Evolutionary conservation across 1,139 yeast species (phyloP), one percentile per base, ranked within the genome.

Genomic region (Wickerhamomyces sp.): DNA sequence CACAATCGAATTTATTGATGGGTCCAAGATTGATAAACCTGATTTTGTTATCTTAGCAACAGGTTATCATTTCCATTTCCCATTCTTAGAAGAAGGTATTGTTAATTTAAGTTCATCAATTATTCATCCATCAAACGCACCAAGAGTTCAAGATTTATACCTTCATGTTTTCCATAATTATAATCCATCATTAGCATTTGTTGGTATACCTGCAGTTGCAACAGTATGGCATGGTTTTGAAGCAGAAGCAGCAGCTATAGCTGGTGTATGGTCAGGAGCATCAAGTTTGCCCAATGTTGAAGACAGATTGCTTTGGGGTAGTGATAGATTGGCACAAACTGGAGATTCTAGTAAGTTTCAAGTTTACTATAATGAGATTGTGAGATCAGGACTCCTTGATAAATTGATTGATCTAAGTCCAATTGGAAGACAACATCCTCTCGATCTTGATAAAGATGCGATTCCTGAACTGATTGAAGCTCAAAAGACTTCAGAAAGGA

Each of bases 191-290:
- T 57, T 83, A 47, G 80, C 78, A 2, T 66, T 81, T 39, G 66
- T 78, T 29, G 76, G 80, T 3, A 63, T 77, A 45, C 76, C 80
- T 11, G 68, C 76, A 49, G 69, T 71, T 50, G 75, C 79, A 14
- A 68, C 81, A 14, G 86, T 88, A 1, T 76, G 82, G 52, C 76
- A 84, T 41, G 58, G 75, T 3, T 71, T 83, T 2, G 88, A 83
- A 56, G 62, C 77, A 11, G 87, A 81, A 56, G 83, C 78, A 2
- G 70, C 78, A 6, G 71, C 77, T 56, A 64, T 80, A 34, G 76
- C 81, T 11, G 71, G 84, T 52, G 72, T 80, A 6, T 80, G 79
- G 69, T 62, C 72, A 5, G 76, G 77, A 2, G 65, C 73, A 35
- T 58, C 79, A 11, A 40, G 53, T 10, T 59, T 80, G 6, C 84